These are phyloP conservation scores for Solidago caesia DNA, from an alignment of 129 eudicot genomes.

Conservation along the genomic window DNA sequence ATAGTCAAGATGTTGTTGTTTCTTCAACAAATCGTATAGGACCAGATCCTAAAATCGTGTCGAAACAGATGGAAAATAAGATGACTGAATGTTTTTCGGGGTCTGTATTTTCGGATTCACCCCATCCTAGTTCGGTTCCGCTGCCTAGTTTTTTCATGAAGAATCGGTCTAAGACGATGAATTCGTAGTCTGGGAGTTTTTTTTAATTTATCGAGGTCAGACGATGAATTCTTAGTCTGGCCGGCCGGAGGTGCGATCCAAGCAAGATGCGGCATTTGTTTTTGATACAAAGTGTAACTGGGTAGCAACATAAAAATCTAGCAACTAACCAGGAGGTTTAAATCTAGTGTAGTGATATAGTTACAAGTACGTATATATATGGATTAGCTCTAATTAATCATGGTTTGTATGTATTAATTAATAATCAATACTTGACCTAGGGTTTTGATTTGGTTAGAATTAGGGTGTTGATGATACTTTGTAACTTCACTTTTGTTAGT, in stretches of 20 bases:
- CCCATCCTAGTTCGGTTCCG: conserved; percentile 53
- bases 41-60: conserved; percentile 5
- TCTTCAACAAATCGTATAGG: background rate
- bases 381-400: too few species aligned
- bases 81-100: conserved; percentile 41
- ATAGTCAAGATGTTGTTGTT: conserved; percentile 5
- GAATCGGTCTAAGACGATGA: background rate
- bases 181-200: background rate
- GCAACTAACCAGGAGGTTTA: too few species aligned
- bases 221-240: background rate
- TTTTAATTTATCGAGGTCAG: background rate
- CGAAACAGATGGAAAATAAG: conserved; percentile 1
- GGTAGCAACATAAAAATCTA: too few species aligned
- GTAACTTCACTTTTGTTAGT: too few species aligned
- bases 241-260: too few species aligned
- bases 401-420: too few species aligned
- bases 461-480: too few species aligned
- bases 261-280: too few species aligned
- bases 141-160: conserved; percentile 42
- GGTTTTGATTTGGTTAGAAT: too few species aligned
- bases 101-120: conserved; percentile 32
- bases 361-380: too few species aligned
- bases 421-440: too few species aligned
- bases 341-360: too few species aligned
- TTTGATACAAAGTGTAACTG: background rate